A percentile compares a stretch with the other conserved stretches of the same genome.
Conservation (phyloP, 768 basidiomycete species). For the Lactifluus pinguis region DNA sequence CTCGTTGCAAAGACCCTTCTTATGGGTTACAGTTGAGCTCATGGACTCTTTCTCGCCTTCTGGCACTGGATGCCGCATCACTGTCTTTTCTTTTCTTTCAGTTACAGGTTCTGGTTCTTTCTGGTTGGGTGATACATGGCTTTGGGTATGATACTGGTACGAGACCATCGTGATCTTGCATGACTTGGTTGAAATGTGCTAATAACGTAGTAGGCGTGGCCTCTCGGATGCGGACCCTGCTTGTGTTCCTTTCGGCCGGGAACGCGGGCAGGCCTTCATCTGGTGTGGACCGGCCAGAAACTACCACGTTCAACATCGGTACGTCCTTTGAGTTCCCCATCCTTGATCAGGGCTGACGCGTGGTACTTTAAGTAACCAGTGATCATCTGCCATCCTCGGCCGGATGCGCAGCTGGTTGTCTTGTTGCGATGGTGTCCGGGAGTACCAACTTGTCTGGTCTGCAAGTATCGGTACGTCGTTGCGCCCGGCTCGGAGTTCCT, state of each 20-base stretch:
- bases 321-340: background rate
- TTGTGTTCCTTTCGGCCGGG: constrained; percentile 11
- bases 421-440: background rate
- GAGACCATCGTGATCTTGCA: background rate
- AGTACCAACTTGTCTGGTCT: background rate
- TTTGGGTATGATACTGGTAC: background rate
- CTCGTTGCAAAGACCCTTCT: background rate
- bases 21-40: constrained; percentile 3
- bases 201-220: background rate
- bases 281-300: background rate
- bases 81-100: constrained; percentile 1
- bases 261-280: background rate
- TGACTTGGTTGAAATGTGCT: background rate
- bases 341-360: background rate
- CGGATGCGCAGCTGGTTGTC: background rate
- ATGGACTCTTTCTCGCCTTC: constrained; percentile 5
- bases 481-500: background rate
- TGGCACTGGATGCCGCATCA: background rate
- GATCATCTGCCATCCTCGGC: constrained; percentile 1
- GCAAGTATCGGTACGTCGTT: constrained; percentile 6
- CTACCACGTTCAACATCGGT: background rate
- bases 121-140: background rate
- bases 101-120: background rate
- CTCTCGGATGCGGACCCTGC: background rate
- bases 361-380: background rate